Evolutionary conservation across 1,284 basidiomycete genomes (phyloP).

Genomic region (Naganishia sp.): DNA sequence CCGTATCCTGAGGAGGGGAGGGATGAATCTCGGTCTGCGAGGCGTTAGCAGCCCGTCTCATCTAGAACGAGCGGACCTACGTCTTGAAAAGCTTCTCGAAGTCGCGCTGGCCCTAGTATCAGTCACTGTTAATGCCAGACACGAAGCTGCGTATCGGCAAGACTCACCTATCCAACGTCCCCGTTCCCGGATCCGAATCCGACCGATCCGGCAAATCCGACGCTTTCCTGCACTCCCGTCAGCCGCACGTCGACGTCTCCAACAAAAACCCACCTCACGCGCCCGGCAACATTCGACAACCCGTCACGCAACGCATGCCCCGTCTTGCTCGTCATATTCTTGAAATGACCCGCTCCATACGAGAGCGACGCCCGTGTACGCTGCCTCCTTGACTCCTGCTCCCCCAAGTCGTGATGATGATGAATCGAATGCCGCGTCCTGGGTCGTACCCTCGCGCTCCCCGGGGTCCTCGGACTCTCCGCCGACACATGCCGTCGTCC

Average conservation of each 20-base stretch:
- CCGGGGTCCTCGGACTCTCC: background rate
- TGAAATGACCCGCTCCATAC: conserved; percentile 14
- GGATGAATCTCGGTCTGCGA: conserved; percentile 4
- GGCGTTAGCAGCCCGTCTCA: conserved; percentile 1
- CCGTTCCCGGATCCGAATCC: conserved; percentile 1
- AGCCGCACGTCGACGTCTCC: background rate
- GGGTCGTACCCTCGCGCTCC: background rate
- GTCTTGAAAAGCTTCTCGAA: too few species aligned
- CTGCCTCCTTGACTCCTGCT: conserved; percentile 7
- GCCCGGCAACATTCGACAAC: conserved; percentile 10
- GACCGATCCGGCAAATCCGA: conserved; percentile 5
- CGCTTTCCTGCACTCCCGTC: conserved; percentile 4
- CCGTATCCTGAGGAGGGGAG: conserved; percentile 1
- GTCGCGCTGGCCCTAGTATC: too few species aligned
- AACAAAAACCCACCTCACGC: background rate
- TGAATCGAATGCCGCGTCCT: conserved; percentile 2
- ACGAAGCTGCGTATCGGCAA: background rate
- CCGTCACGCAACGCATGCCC: conserved; percentile 22
- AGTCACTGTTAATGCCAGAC: background rate
- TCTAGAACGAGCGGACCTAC: too few species aligned
- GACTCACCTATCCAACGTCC: background rate
- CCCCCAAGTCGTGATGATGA: too few species aligned
- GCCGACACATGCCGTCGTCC: conserved; percentile 14
- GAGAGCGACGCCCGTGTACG: conserved; percentile 7
- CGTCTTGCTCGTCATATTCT: conserved; percentile 22